Percentiles rank a stretch among this genome's conserved stretches.
Evolutionary conservation across 495 filamentous ascomycete genomes (phyloP).

Genomic region (Hypoxylon crocopeplum): DNA sequence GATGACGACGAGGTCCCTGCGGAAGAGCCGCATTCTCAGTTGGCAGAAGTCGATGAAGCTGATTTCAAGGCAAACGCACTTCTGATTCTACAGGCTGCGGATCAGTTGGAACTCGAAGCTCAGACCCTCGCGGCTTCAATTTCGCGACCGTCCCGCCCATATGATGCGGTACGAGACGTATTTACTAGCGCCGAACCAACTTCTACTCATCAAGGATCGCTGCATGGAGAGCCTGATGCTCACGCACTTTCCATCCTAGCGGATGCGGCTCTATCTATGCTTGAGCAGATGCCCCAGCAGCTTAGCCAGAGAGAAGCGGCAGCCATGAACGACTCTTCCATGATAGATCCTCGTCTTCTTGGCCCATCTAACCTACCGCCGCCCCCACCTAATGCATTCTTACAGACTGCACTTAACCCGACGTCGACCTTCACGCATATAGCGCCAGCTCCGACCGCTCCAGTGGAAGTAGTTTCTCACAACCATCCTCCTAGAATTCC

Average conservation of each 20-base stretch:
- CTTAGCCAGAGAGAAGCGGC: neutral
- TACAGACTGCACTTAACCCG: conserved; percentile 53
- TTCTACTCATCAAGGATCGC: conserved; percentile 17
- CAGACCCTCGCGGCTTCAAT: conserved; percentile 3
- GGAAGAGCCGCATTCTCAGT: neutral
- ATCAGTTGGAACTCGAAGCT: conserved; percentile 4
- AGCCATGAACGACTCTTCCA: conserved; percentile 18
- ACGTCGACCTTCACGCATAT: conserved; percentile 30
- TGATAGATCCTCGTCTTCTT: conserved; percentile 37
- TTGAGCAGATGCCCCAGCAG: neutral
- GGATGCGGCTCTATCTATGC: conserved; percentile 35
- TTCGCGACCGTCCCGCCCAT: conserved; percentile 47
- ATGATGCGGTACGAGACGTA: conserved; percentile 57
- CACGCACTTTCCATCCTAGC: conserved; percentile 43
- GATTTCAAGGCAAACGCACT: conserved; percentile 14
- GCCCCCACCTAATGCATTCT: conserved; percentile 42
- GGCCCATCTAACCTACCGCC: conserved; percentile 11
- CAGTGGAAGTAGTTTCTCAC: conserved; percentile 21
- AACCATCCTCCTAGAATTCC: conserved; percentile 28
- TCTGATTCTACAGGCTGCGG: conserved; percentile 41
- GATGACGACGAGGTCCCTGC: conserved; percentile 37
- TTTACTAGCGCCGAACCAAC: conserved; percentile 46
- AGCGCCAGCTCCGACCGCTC: conserved; percentile 30
- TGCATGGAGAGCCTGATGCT: conserved; percentile 20
- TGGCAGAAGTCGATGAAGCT: conserved; percentile 4